Conservation (phyloP, 2,329 filamentous ascomycete genomes). For the Alternaria triticimaculans region DNA sequence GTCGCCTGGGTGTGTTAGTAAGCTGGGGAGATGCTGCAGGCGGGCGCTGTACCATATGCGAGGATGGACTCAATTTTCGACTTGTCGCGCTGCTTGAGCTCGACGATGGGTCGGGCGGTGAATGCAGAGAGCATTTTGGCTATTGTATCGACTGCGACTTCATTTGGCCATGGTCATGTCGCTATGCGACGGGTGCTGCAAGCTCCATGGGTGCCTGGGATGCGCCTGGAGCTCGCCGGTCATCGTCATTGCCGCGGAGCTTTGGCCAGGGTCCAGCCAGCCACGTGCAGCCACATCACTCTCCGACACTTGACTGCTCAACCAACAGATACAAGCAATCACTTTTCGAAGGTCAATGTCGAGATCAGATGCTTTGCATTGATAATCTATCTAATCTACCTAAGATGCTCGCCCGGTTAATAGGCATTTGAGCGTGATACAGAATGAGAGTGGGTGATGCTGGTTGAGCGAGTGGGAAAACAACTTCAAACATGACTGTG, state of each 20-base stretch:
- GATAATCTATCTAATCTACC: conserved; percentile 19
- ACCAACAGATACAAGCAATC: not conserved
- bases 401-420: conserved; percentile 19
- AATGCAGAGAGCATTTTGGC: conserved; percentile 90
- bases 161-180: conserved; percentile 22
- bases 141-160: conserved; percentile 1
- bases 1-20: conserved; percentile 67
- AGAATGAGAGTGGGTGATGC: conserved; percentile 21
- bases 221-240: conserved; percentile 16
- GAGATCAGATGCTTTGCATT: conserved; percentile 11
- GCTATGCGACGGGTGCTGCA: conserved; percentile 25
- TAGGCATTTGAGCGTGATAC: conserved; percentile 13
- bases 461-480: conserved; percentile 20
- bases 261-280: conserved; percentile 16
- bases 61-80: conserved; percentile 96
- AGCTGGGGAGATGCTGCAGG: not conserved
- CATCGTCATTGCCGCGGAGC: conserved; percentile 36
- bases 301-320: not conserved
- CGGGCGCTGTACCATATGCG: conserved; percentile 71
- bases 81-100: conserved; percentile 95
- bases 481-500: conserved; percentile 8
- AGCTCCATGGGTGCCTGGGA: conserved; percentile 28
- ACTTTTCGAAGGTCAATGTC: not conserved
- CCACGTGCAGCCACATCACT: conserved; percentile 21
- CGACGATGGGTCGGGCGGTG: conserved; percentile 92